Conservation (phyloP, 2,329 filamentous ascomycete species). For the Pseudogymnoascus sp. region DNA sequence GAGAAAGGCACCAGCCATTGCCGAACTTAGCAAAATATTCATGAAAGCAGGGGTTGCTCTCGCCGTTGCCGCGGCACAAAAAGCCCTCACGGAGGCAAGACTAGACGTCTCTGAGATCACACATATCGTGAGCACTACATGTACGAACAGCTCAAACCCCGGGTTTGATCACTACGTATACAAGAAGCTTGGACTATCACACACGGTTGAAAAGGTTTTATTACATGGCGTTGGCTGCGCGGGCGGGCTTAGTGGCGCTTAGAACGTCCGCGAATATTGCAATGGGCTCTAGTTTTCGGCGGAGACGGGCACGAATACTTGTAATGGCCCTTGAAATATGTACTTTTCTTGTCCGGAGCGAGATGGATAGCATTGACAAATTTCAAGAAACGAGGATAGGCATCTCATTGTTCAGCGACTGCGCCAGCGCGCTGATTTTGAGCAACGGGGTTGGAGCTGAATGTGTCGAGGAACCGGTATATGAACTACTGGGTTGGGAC, state of each 20-base stretch:
- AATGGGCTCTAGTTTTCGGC: constrained; percentile 49
- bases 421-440: constrained; percentile 55
- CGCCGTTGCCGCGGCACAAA: constrained; percentile 44
- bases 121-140: constrained; percentile 59
- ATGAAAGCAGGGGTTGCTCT: constrained; percentile 49
- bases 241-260: constrained; percentile 54
- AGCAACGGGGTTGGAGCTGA: constrained; percentile 50
- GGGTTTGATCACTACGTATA: constrained; percentile 59
- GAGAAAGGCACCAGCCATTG: constrained; percentile 42
- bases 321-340: constrained; percentile 57
- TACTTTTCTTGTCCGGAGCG: constrained; percentile 53
- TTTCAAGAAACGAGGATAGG: constrained; percentile 55
- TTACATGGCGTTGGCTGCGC: constrained; percentile 59
- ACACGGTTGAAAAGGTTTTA: constrained; percentile 53
- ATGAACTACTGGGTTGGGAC: constrained; percentile 57
- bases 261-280: constrained; percentile 59
- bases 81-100: constrained; percentile 47
- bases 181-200: constrained; percentile 47
- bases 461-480: constrained; percentile 31
- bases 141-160: constrained; percentile 61
- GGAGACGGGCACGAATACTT: constrained; percentile 52
- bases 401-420: constrained; percentile 60
- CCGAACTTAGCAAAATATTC: constrained; percentile 46
- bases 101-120: constrained; percentile 47
- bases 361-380: constrained; percentile 53